phyloP scores from a whole-genome alignment of 108 stramenopile genomes.

The Cyclotella cryptica region DNA sequence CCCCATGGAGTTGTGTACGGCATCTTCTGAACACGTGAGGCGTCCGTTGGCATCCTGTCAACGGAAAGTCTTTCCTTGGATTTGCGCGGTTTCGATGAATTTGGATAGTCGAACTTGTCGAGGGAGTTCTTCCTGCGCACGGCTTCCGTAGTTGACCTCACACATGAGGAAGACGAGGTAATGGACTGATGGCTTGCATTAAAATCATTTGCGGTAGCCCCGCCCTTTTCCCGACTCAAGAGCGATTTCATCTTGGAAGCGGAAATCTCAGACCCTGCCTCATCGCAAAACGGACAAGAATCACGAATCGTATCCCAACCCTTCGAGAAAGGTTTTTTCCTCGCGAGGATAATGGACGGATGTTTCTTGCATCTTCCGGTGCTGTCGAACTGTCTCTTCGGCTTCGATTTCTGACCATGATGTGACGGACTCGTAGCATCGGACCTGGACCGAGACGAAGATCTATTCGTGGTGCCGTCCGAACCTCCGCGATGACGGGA shows the following conservation, averaged over 20 bases:
- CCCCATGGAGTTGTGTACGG: constrained; percentile 55
- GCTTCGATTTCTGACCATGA: neutral
- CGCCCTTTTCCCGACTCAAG: neutral
- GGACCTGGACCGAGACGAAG: neutral
- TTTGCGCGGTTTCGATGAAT: neutral
- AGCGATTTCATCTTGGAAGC: neutral
- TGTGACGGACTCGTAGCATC: neutral
- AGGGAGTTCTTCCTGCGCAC: neutral
- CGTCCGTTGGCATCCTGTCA: neutral
- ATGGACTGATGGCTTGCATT: neutral
- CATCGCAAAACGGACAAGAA: constrained; percentile 22
- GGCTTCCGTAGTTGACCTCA: neutral
- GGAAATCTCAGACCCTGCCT: neutral
- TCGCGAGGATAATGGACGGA: constrained; percentile 27
- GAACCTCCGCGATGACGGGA: neutral
- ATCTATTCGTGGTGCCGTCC: neutral
- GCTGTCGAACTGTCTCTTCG: neutral
- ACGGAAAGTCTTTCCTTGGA: neutral
- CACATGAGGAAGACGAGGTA: neutral
- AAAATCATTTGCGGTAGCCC: neutral
- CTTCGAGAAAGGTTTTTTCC: constrained; percentile 24
- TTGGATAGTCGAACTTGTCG: neutral
- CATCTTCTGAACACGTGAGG: constrained; percentile 14
- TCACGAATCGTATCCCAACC: constrained; percentile 31
- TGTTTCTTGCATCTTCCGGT: constrained; percentile 28